Percentiles rank a stretch among this genome's conserved stretches.
Evolutionary conservation across 1,284 basidiomycete genomes (phyloP).

Genomic region (Phylloporus gajari): DNA sequence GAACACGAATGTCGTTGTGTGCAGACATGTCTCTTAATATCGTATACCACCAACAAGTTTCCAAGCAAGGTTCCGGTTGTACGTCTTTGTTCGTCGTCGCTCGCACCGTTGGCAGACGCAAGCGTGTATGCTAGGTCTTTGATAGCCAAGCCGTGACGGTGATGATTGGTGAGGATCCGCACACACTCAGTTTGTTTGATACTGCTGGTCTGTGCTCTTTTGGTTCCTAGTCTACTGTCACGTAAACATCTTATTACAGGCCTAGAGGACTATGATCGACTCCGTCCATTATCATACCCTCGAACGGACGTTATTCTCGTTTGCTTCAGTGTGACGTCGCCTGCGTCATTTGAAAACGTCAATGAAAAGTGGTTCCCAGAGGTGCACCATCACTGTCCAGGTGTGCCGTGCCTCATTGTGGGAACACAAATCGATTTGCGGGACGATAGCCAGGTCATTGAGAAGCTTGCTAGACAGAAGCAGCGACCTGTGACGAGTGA

Average conservation of each 20-base stretch:
- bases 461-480: slow-evolving; percentile 96
- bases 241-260: slow-evolving; percentile 57
- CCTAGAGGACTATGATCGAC: slow-evolving; percentile 99
- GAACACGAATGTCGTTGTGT: slow-evolving; percentile 14
- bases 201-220: slow-evolving; percentile 79
- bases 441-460: slow-evolving; percentile 91
- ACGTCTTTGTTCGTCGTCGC: slow-evolving; percentile 49
- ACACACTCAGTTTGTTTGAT: slow-evolving; percentile 98
- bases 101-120: slow-evolving; percentile 26
- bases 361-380: slow-evolving; percentile 99
- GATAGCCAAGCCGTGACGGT: slow-evolving; percentile 99
- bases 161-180: slow-evolving; percentile 99
- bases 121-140: slow-evolving; percentile 75
- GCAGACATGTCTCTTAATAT: slow-evolving; percentile 98
- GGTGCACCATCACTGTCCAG: slow-evolving; percentile 99
- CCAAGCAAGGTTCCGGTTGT: slow-evolving; percentile 98
- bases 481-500: slow-evolving; percentile 91
- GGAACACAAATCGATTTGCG: slow-evolving; percentile 98
- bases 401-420: slow-evolving; percentile 98
- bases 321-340: slow-evolving; percentile 98
- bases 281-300: slow-evolving; percentile 98
- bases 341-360: slow-evolving; percentile 99
- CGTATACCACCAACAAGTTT: slow-evolving; percentile 99
- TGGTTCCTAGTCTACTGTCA: not conserved
- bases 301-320: slow-evolving; percentile 99